Conservation (phyloP, 345 rosid species). For the Hibiscus tridactylites region DNA sequence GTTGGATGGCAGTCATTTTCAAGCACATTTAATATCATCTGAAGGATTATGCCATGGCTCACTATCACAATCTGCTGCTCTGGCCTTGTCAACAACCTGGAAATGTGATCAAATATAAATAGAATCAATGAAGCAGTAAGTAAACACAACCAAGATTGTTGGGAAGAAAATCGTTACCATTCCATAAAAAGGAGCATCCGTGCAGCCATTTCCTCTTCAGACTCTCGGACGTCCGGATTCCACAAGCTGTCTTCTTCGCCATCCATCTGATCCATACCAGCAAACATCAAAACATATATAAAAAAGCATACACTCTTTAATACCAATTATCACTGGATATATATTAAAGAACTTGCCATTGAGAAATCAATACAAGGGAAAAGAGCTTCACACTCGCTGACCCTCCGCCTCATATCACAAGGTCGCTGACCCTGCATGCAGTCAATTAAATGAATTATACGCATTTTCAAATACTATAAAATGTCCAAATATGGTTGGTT, state of each 20-base stretch:
- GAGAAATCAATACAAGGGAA: constrained; percentile 79
- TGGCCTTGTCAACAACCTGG: constrained; percentile 62
- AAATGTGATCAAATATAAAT: constrained; percentile 9
- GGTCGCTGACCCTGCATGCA: constrained; percentile 67
- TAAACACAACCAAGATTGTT: neutral
- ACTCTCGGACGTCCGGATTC: constrained; percentile 50
- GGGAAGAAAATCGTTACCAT: constrained; percentile 31
- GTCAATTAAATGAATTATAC: neutral
- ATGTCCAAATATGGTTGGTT: neutral
- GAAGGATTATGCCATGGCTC: constrained; percentile 62
- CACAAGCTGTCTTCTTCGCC: constrained; percentile 57
- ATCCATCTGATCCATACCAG: constrained; percentile 40
- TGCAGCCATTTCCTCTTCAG: constrained; percentile 39
- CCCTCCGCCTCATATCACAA: constrained; percentile 65
- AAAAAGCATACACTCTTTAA: neutral
- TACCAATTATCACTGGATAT: too few species aligned
- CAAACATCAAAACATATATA: neutral
- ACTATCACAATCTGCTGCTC: constrained; percentile 78
- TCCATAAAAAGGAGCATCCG: constrained; percentile 51
- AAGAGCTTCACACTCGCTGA: constrained; percentile 42
- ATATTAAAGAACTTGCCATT: constrained; percentile 36
- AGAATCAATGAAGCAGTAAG: neutral
- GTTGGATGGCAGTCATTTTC: constrained; percentile 28
- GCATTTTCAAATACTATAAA: neutral
- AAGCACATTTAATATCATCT: constrained; percentile 32